phyloP scores from a whole-genome alignment of 768 basidiomycete species.

The Boletus coccyginus region DNA sequence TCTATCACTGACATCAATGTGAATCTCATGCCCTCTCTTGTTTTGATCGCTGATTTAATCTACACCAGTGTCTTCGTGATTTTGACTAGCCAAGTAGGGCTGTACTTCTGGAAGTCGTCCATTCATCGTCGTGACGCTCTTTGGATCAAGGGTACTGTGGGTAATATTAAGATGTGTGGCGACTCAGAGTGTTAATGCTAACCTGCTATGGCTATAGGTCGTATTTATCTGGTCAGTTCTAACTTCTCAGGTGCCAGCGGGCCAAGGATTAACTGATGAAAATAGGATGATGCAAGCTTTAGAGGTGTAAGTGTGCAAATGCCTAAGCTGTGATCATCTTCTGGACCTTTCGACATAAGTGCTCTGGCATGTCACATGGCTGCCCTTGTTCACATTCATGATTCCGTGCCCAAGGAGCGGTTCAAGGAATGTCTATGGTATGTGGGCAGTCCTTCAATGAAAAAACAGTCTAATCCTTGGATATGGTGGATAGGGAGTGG shows the following conservation, averaged over 20 bases:
- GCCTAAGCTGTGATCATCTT: not conserved
- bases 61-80: slow-evolving; percentile 15
- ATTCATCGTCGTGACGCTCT: slow-evolving; percentile 14
- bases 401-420: not conserved
- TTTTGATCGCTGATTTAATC: not conserved
- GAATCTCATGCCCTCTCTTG: not conserved
- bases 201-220: slow-evolving; percentile 10
- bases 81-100: slow-evolving; percentile 22
- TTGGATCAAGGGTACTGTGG: slow-evolving; percentile 23
- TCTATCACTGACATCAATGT: slow-evolving; percentile 15
- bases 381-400: not conserved
- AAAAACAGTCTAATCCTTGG: not conserved
- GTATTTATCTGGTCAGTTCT: slow-evolving; percentile 20
- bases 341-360: slow-evolving; percentile 2
- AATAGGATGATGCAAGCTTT: slow-evolving; percentile 20
- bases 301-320: slow-evolving; percentile 8
- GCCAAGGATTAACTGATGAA: not conserved
- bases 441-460: not conserved
- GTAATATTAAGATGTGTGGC: not conserved
- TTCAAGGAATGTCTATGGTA: not conserved
- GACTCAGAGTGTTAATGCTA: not conserved
- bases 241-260: not conserved
- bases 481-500: slow-evolving; percentile 9
- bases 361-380: slow-evolving; percentile 8
- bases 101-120: slow-evolving; percentile 20